Base-by-base conservation (phyloP, 257 asterid species). In the Fraxinus pennsylvanica region DNA sequence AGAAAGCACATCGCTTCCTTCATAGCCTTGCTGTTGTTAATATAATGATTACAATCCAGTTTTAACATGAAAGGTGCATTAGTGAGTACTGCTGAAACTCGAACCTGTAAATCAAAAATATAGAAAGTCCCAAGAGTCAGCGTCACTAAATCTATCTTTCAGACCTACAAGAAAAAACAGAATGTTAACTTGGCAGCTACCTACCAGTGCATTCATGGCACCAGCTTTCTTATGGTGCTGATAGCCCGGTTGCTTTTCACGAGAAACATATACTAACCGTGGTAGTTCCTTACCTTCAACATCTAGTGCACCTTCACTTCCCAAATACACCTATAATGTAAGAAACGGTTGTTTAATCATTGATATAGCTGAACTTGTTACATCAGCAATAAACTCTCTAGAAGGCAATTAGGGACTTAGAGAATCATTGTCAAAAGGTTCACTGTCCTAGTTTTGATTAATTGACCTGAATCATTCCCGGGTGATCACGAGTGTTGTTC, bases 161-260 rank as follows among this genome's bases (percentile, higher is more conserved):
- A 15, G 27, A 35, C 25, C 35, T 17, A 30, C 9, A 63, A 2
- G 36, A 70, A 72, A 70, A 59, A 10, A 32, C 13, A 43, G 36
- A 22, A 1, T 65, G 50, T 36, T 7, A 59, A 74, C 71, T 68
- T 19, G n/a, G 33, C 54, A 72, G 65, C 72, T 32, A 80, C 90
- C 72, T 74, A 91, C 97, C 83, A 92, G 78, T 43, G 96, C 91
- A 84, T 92, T 92, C 96, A 86, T 86, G 81, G 97, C 97, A 67
- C 97, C 97, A 21, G 97, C 96, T 85, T 92, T 92, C 92, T 90
- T 92, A 84, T 92, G 96, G 85, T 92, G 96, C 36, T 87, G 84
- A 75, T 92, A 91, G 38, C 97, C 97, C 0, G 97, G 96, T 22
- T 96, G 82, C 72, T 92, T 92, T 89, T 91, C 96, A 81, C 97